phyloP scores from a whole-genome alignment of 345 rosid species.

The Trapa bicornis region DNA sequence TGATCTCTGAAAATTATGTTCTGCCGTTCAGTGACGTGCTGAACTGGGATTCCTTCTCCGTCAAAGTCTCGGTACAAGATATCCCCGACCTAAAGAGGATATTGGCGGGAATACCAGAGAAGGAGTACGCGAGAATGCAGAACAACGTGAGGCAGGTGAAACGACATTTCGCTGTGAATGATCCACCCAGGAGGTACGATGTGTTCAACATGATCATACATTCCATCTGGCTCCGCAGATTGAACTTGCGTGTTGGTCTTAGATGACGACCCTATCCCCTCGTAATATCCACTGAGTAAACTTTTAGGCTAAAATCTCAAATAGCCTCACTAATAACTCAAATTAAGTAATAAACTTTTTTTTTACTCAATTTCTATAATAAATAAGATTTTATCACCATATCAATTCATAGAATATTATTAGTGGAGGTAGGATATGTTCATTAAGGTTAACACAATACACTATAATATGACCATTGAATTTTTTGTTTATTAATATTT shows the following conservation, averaged over 20 bases:
- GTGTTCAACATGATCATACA: conserved; percentile 62
- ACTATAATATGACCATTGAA: no score
- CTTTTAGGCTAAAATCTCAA: no score
- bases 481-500: no score
- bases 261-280: no score
- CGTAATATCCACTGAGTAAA: no score
- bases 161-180: conserved; percentile 44
- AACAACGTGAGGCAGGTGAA: conserved; percentile 37
- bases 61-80: conserved; percentile 35
- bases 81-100: conserved; percentile 42
- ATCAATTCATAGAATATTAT: no score
- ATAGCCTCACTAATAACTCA: no score
- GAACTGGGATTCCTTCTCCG: conserved; percentile 47
- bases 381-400: no score
- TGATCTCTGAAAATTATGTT: conserved; percentile 45
- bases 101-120: conserved; percentile 30
- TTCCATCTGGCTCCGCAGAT: conserved; percentile 62
- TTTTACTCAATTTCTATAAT: no score
- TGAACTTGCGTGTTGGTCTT: conserved; percentile 22
- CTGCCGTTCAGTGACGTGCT: conserved; percentile 64
- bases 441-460: no score
- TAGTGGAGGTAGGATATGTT: no score
- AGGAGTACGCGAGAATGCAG: conserved; percentile 27
- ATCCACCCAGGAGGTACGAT: conserved; percentile 57
- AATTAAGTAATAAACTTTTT: no score